Base-by-base conservation (phyloP, 257 asterid genomes). In the Striga asiatica region DNA sequence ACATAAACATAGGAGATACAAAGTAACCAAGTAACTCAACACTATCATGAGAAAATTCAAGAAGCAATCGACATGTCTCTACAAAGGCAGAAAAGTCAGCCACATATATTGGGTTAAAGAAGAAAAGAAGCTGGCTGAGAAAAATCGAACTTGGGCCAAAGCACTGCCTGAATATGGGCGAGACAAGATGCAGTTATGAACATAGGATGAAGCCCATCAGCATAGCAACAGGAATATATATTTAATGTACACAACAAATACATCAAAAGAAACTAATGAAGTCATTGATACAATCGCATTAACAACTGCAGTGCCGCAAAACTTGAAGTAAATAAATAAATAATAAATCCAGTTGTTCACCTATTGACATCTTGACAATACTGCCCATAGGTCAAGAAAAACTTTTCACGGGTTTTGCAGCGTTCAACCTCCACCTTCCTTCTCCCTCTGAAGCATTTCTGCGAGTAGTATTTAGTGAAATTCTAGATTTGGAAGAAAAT, bases 401-500 rank as follows among this genome's bases (percentile, higher is more conserved):
- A 92, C 42, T 66, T 56, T 56, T 92, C 76, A 9, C 98, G 98
- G 45, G 76, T 86, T 71, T 62, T 74, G 77, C 76, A 68, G 11
- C 93, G 88, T 73, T 77, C 95, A 65, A 82, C 81, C 72, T 78
- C 85, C 23, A 79, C 93, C 61, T 50, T 77, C 74, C 58, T 84
- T 76, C 94, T 87, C 66, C 98, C 97, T 69, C 98, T 79, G 72
- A 80, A 92, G 87, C 83, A 80, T 82, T 78, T 92, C 97, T 91
- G 96, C 67, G 66, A 62, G 43, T 54, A 65, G 68, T 35, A 68
- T 67, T 43, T 56, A 68, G 77, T 72, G 66, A 76, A 76, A 68
- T 61, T 76, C 62, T 42, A 66, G 1, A 58, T 47, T 61, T 58
- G 25, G 29, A 20, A 7, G 29, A 48, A 19, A 11, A 61, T 21